Evolutionary conservation across 2,329 filamentous ascomycete genomes (phyloP).

Genomic region (Penicillium polonicum): DNA sequence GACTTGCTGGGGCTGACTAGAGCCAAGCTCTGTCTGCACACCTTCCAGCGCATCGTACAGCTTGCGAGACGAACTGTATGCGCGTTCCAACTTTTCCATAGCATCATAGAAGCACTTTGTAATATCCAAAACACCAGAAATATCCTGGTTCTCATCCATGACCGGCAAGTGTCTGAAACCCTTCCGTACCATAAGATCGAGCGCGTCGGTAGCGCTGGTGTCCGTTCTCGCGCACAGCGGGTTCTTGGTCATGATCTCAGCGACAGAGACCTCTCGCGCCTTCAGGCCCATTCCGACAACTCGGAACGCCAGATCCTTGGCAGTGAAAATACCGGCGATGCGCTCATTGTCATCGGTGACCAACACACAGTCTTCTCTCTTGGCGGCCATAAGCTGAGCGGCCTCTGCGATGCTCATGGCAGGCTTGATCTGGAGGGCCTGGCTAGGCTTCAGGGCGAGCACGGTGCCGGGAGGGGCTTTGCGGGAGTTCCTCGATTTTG

Average conservation of each 20-base stretch:
- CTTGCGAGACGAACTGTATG: conserved; percentile 96
- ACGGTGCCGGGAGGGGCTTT: conserved; percentile 97
- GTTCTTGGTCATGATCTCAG: conserved; percentile 99
- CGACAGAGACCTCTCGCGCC: conserved; percentile 85
- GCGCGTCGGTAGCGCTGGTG: conserved; percentile 93
- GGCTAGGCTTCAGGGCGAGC: conserved; percentile 90
- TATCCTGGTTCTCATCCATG: conserved; percentile 99
- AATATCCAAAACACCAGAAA: conserved; percentile 95
- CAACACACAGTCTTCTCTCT: conserved; percentile 95
- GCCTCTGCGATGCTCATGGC: conserved; percentile 91
- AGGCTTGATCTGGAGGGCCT: conserved; percentile 96
- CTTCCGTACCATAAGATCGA: conserved; percentile 97
- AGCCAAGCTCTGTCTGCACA: conserved; percentile 93
- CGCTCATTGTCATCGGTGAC: conserved; percentile 97
- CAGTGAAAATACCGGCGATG: conserved; percentile 97
- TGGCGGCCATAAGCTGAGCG: conserved; percentile 97
- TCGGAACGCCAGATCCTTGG: conserved; percentile 95
- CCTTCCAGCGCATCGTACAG: conserved; percentile 96
- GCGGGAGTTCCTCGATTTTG: conserved; percentile 77
- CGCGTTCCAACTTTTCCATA: conserved; percentile 98
- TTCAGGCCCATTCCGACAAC: conserved; percentile 90
- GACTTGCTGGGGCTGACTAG: conserved; percentile 95
- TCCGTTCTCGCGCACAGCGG: conserved; percentile 95
- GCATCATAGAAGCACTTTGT: conserved; percentile 99
- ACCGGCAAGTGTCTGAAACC: conserved; percentile 96